Conservation (phyloP, 2,329 filamentous ascomycete species). For the Trichocomaceae sp. region DNA sequence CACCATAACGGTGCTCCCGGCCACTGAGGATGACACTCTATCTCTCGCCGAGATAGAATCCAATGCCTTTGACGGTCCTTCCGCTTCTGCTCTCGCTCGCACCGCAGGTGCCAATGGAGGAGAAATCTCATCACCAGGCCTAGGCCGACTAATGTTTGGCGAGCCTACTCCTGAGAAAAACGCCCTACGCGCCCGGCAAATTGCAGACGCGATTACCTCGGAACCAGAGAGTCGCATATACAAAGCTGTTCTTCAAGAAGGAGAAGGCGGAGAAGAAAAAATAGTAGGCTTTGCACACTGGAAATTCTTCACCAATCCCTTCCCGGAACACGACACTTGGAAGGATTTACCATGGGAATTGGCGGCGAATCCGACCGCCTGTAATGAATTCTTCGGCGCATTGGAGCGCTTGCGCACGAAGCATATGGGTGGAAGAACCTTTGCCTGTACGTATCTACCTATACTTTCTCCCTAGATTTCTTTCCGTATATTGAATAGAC, state of each 20-base stretch:
- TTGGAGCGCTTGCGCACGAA: conserved; percentile 1
- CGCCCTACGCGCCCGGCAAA: background rate
- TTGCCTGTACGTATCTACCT: conserved; percentile 7
- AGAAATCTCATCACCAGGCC: background rate
- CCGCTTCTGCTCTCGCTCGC: background rate
- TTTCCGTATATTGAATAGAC: background rate
- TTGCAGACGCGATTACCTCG: background rate
- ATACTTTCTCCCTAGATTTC: background rate
- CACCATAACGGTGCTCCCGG: conserved; percentile 3
- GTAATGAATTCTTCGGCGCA: conserved; percentile 12
- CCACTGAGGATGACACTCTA: conserved; percentile 4
- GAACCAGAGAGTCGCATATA: background rate
- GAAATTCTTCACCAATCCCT: conserved; percentile 8
- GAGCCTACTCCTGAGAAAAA: conserved; percentile 1
- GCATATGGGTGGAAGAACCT: conserved; percentile 9
- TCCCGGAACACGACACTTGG: conserved; percentile 6
- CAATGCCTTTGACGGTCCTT: conserved; percentile 2
- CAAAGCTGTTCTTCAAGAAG: conserved; percentile 7
- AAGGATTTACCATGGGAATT: conserved; percentile 8
- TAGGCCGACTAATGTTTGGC: conserved; percentile 9
- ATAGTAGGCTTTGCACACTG: conserved; percentile 5
- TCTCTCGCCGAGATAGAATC: conserved; percentile 6
- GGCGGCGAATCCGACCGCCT: conserved; percentile 3
- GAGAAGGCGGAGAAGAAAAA: background rate
- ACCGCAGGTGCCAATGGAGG: background rate